These are phyloP conservation scores for Penicillium turbatum DNA, from an alignment of 495 filamentous ascomycete genomes.

Conservation along the genomic window DNA sequence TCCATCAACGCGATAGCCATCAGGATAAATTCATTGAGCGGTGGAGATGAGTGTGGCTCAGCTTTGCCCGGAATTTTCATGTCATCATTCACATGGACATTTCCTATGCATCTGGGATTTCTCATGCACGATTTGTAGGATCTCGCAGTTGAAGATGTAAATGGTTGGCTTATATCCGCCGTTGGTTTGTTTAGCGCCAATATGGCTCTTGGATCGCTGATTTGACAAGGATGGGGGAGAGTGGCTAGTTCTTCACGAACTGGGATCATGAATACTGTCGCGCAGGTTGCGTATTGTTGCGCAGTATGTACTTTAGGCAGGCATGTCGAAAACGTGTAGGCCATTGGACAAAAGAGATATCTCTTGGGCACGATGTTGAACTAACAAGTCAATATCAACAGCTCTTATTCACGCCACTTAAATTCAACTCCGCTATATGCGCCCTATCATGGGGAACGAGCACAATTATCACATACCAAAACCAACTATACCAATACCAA, in stretches of 20 bases:
- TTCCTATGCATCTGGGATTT: neutral
- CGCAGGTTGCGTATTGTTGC: conserved; percentile 3
- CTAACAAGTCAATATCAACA: too few relatives aligned
- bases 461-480: too few relatives aligned
- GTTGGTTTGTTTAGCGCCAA: conserved; percentile 1
- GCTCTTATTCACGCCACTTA: too few relatives aligned
- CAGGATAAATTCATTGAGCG: conserved; percentile 32
- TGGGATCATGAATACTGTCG: neutral
- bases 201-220: neutral
- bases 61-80: neutral
- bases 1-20: conserved; percentile 33
- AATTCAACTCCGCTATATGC: too few relatives aligned
- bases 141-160: neutral
- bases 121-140: neutral
- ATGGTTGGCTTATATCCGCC: conserved; percentile 4
- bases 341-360: neutral
- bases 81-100: neutral
- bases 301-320: neutral
- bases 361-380: neutral
- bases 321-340: neutral
- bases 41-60: conserved; percentile 21
- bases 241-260: neutral
- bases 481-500: neutral
- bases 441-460: too few relatives aligned
- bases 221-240: neutral